Base-by-base conservation (phyloP, 2,329 filamentous ascomycete genomes). In the Ophiostoma ulmi region DNA sequence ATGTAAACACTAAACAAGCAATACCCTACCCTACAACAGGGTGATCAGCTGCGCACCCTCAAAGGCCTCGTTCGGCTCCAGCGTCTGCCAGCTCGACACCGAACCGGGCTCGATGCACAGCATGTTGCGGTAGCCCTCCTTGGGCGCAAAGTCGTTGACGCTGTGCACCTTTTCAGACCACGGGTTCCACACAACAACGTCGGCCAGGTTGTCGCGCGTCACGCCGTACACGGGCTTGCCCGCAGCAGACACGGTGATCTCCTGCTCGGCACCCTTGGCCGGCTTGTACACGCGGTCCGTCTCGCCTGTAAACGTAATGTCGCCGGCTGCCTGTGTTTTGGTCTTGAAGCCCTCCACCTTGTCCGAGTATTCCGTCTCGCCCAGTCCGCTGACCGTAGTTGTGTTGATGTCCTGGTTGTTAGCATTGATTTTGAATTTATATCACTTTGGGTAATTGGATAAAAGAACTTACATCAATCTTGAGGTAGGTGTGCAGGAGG, bases 181-280 rank as follows among this genome's bases (percentile, higher is more conserved):
- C 1, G 95, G 95, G 81, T 99, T 99, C 95, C 95, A 99, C 39
- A 98, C 91, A 0, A 97, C 94, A 20, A 95, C 89, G 75, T 98
- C 92, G 73, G 87, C 86, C 75, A 99, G 85, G 75, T 93, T 94
- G 80, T 97, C 93, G 73, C 95, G 88, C 58, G 90, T 87, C 70
- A 98, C 85, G 72, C 89, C 88, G 82, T 91, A 93, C 68, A 86
- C 82, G 17, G 88, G 83, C 76, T 86, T 85, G 72, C 87, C 89
- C 68, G 81, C 85, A 76, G 91, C 88, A 20, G 83, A 78, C 67
- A 96, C 87, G 14, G 85, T 78, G 66, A 92, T 80, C 1, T 86
- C 81, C 65, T 84, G 80, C 63, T 82, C 83, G 55, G 90, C 88
- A 0, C 87, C 88, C 73, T 86, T 84, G 74, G 85, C 79, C 0